phyloP scores from a whole-genome alignment of 176 grass and related monocot genomes.

The Oryza nivara region DNA sequence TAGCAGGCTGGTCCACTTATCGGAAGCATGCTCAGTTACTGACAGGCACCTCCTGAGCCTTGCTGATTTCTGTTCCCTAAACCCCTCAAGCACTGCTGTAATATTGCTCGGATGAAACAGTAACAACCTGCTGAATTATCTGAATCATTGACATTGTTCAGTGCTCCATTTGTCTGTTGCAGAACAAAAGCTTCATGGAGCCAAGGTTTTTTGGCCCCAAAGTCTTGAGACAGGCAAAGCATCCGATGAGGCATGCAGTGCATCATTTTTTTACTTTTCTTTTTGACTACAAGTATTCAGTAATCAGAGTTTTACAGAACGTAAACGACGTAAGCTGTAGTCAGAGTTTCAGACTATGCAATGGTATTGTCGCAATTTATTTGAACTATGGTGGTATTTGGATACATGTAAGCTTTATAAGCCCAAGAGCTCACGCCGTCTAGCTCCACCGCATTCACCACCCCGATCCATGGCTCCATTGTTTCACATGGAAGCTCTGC shows the following conservation, averaged over 20 bases:
- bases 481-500: slow-evolving; percentile 47
- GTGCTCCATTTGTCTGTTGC: not conserved
- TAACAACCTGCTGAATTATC: not conserved
- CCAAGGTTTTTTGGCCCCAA: not conserved
- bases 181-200: not conserved
- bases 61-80: not conserved
- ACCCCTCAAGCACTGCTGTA: not conserved
- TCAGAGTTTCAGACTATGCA: not conserved
- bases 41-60: not conserved
- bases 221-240: not conserved
- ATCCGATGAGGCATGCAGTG: not conserved
- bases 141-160: not conserved
- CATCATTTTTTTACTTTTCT: not conserved
- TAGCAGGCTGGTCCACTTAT: slow-evolving; percentile 10
- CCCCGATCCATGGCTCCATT: not conserved
- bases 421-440: not conserved
- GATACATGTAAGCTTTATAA: slow-evolving; percentile 12
- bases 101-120: not conserved
- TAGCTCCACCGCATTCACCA: not conserved
- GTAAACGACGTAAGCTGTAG: not conserved
- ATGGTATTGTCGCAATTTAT: not conserved
- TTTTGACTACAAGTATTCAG: not conserved
- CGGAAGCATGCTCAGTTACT: not conserved
- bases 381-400: slow-evolving; percentile 12
- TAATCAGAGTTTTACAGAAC: not conserved